Conservation (phyloP, 768 basidiomycete genomes). For the Pilatotrama ljubarskyi region DNA sequence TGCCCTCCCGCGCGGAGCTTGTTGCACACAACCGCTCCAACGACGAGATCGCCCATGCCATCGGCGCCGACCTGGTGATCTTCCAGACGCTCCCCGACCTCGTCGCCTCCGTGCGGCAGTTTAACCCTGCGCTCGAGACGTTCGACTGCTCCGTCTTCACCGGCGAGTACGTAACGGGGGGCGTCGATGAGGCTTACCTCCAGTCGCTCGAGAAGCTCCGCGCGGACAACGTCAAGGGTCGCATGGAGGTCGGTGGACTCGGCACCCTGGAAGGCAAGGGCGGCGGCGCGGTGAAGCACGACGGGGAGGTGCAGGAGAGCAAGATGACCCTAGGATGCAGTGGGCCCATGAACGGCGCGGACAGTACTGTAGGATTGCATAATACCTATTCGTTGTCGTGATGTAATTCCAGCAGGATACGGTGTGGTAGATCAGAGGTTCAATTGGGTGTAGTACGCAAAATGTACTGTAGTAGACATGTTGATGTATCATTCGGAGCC, state of each 20-base stretch:
- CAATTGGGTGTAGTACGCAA: background rate
- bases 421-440: too few species aligned
- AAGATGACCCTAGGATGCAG: constrained; percentile 34
- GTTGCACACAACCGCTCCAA: constrained; percentile 80
- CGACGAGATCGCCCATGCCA: constrained; percentile 70
- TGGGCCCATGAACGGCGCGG: constrained; percentile 58
- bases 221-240: constrained; percentile 73
- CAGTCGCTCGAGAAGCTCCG: constrained; percentile 70
- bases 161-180: constrained; percentile 95
- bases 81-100: constrained; percentile 93
- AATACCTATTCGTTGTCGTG: constrained; percentile 41
- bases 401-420: background rate
- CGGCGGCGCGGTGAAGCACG: constrained; percentile 21
- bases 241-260: constrained; percentile 32
- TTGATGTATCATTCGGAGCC: background rate
- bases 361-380: constrained; percentile 79
- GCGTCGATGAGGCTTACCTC: constrained; percentile 83
- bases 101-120: constrained; percentile 77
- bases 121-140: constrained; percentile 70
- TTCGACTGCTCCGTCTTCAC: constrained; percentile 99
- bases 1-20: constrained; percentile 94
- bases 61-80: constrained; percentile 94
- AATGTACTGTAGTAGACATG: background rate
- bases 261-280: constrained; percentile 30
- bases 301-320: constrained; percentile 21